Percentiles rank a stretch among this genome's conserved stretches.
These are phyloP conservation scores for Anisodus acutangulus DNA, from an alignment of 257 asterid species.

Conservation along the genomic window DNA sequence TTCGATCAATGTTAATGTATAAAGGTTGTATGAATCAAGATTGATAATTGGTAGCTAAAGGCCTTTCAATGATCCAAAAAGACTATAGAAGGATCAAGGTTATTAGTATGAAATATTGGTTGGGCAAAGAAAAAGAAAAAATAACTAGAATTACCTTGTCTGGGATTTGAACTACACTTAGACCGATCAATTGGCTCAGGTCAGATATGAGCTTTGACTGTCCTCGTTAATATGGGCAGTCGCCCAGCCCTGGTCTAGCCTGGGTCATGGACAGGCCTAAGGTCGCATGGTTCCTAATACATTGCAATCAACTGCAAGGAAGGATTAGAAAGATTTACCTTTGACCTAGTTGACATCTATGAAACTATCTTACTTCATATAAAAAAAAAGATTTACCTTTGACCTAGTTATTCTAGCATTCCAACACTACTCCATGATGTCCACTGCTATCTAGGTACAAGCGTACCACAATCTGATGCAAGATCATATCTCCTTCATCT, in stretches of 20 bases:
- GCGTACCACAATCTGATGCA: neutral
- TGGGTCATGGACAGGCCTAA: neutral
- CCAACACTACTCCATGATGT: neutral
- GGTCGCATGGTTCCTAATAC: neutral
- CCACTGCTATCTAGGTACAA: neutral
- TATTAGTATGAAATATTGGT: too few species aligned
- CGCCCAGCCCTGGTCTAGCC: neutral
- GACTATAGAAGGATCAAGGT: neutral
- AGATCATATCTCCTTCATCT: neutral
- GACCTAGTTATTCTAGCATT: neutral
- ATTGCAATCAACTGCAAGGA: neutral
- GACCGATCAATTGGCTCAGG: too few species aligned
- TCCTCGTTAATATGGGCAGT: too few species aligned
- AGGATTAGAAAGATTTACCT: neutral
- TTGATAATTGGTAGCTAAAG: neutral
- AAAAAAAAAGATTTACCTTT: too few species aligned
- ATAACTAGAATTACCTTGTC: too few species aligned
- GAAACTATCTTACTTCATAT: too few species aligned
- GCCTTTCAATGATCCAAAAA: conserved; percentile 8
- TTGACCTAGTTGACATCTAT: too few species aligned
- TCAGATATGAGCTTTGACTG: too few species aligned
- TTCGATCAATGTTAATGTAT: neutral
- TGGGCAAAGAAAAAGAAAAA: too few species aligned
- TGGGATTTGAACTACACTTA: too few species aligned
- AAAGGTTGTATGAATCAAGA: neutral